Conservation (phyloP, 192 early-diverging fungal genomes). For the Backusella macrospora region DNA sequence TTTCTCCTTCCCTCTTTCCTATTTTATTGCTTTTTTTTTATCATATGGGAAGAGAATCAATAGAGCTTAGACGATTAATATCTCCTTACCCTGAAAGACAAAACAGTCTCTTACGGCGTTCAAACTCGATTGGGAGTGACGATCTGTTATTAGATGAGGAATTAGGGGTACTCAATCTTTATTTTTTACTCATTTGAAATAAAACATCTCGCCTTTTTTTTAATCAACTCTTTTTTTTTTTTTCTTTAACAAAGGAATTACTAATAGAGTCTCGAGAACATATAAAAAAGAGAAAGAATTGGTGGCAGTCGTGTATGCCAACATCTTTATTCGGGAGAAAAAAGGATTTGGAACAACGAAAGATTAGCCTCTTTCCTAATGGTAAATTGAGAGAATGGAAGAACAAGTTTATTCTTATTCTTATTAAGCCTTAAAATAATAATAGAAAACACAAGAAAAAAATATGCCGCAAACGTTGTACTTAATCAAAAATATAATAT, state of each 20-base stretch:
- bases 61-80: conserved; percentile 11
- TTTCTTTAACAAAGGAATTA: background rate
- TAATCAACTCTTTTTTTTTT: background rate
- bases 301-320: background rate
- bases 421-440: background rate
- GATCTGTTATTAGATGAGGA: conserved; percentile 13
- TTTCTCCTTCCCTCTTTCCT: background rate
- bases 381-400: background rate
- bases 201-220: background rate
- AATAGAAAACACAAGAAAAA: conserved; percentile 53
- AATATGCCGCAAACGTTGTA: conserved; percentile 79
- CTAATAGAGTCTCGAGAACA: conserved; percentile 15
- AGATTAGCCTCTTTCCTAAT: conserved; percentile 2
- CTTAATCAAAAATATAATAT: conserved; percentile 89
- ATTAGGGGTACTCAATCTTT: background rate
- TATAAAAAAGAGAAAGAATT: conserved; percentile 13
- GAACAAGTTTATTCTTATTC: too few relatives aligned
- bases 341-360: conserved; percentile 9
- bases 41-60: conserved; percentile 12
- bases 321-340: background rate
- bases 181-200: background rate
- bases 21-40: background rate
- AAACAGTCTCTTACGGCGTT: background rate
- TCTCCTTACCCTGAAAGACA: conserved; percentile 5
- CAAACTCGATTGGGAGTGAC: background rate